Base-by-base conservation (phyloP, 2,329 filamentous ascomycete species). In the Emericellopsis cladophorae region DNA sequence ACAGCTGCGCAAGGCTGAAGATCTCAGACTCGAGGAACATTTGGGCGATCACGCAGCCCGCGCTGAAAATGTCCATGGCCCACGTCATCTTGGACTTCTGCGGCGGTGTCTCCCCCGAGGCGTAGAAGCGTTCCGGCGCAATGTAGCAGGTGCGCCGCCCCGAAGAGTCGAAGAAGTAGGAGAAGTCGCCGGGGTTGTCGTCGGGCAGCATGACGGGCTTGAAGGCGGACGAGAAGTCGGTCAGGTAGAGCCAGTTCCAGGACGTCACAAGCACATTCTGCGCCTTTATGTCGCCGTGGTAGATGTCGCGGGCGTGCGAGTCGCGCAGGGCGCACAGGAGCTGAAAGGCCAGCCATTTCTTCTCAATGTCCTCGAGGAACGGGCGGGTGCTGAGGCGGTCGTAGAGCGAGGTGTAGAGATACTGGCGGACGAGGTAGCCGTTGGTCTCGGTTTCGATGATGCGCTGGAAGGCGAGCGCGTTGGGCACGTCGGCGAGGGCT, bases 61-160 rank as follows among this genome's bases (percentile, higher is more conserved):
- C 84, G 59, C 92, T 96, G 66, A 98, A 98, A 31, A 98, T 82
- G 57, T 98, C 92, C 93, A 98, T 98, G 31, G 92, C 90, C 89
- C 90, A 95, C 5, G 72, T 79, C 53, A 79, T 62, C 64, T 76
- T 67, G 57, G 76, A 58, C 42, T 67, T 61, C 31, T 70, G 74
- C 38, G 81, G 74, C 7, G 78, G 72, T 16, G 77, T 72, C 48
- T 82, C 76, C 18, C 79, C 81, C 4, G 81, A 71, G 5, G 78
- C 76, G 15, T 92, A 69, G 56, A 98, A 98, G 34, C 92, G 74
- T 58, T 98, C 93, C 1, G 92, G 92, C 0, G 93, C 93, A 23
- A 98, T 69, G 54, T 98, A 96, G 62, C 92, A 98, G 5, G 88
- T 95, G 40, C 92, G 75, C 42, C 89, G 76, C 7, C 87, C 87